Conservation (phyloP, 2,329 filamentous ascomycete genomes). For the Uncinocarpus reesii region DNA sequence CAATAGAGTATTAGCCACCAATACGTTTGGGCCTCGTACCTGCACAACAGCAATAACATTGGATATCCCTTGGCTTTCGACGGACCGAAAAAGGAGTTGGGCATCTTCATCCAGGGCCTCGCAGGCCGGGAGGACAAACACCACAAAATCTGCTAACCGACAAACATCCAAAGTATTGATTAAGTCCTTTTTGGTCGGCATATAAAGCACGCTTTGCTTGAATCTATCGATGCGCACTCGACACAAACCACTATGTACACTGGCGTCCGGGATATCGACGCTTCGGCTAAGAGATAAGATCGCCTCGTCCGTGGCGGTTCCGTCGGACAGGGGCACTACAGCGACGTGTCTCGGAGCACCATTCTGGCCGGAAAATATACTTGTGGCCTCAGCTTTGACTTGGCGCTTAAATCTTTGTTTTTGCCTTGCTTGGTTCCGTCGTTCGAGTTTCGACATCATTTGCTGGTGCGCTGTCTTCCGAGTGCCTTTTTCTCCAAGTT, state of each 20-base stretch:
- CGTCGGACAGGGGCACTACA: slow-evolving; percentile 69
- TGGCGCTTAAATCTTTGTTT: slow-evolving; percentile 71
- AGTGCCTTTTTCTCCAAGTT: slow-evolving; percentile 56
- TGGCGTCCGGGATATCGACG: slow-evolving; percentile 62
- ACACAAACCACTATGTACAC: slow-evolving; percentile 48
- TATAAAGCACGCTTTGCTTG: slow-evolving; percentile 85
- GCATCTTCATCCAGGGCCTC: slow-evolving; percentile 67
- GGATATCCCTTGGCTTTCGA: slow-evolving; percentile 90
- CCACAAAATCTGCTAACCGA: slow-evolving; percentile 78
- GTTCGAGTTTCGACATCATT: slow-evolving; percentile 93
- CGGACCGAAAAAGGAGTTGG: slow-evolving; percentile 71
- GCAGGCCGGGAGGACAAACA: slow-evolving; percentile 72
- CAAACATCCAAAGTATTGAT: slow-evolving; percentile 73
- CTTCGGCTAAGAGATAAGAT: slow-evolving; percentile 64
- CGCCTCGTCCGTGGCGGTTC: slow-evolving; percentile 57
- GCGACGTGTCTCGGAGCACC: slow-evolving; percentile 82
- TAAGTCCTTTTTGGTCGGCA: slow-evolving; percentile 63
- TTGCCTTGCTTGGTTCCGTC: slow-evolving; percentile 90
- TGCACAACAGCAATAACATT: slow-evolving; percentile 82
- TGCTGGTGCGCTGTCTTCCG: slow-evolving; percentile 90
- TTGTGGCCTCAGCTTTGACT: slow-evolving; percentile 67
- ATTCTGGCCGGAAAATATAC: slow-evolving; percentile 75
- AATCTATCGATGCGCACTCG: slow-evolving; percentile 74
- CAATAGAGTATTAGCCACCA: background rate
- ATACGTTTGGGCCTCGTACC: slow-evolving; percentile 18